A percentile compares a stretch with the other conserved stretches of the same genome.
Evolutionary conservation across 306 rosid species (phyloP).

Genomic region (Dalbergia oliveri): DNA sequence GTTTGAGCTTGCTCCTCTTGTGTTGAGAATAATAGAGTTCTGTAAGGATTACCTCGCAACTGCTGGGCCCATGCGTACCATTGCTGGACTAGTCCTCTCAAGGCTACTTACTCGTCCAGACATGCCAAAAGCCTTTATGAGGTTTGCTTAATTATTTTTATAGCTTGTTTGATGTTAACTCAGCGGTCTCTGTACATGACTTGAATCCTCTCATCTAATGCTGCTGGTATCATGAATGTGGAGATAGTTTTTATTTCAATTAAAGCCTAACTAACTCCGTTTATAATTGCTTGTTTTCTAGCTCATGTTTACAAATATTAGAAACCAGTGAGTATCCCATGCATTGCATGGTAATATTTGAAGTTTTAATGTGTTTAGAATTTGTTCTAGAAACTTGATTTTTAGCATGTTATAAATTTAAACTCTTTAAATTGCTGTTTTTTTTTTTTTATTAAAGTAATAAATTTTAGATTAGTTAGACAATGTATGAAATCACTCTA

Average conservation of each 20-base stretch:
- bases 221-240: not conserved
- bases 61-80: slow-evolving; percentile 90
- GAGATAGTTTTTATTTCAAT: slow-evolving; percentile 15
- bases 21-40: slow-evolving; percentile 79
- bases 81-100: slow-evolving; percentile 88
- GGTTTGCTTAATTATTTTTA: slow-evolving; percentile 51
- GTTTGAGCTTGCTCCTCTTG: slow-evolving; percentile 78
- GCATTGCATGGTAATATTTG: not conserved
- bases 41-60: slow-evolving; percentile 87
- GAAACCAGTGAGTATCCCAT: not conserved
- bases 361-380: not conserved
- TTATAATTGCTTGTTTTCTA: slow-evolving; percentile 16
- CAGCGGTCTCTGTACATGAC: slow-evolving; percentile 25
- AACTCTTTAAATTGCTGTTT: not conserved
- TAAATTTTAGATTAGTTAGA: not conserved
- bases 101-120: slow-evolving; percentile 95
- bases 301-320: slow-evolving; percentile 22
- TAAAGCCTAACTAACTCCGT: slow-evolving; percentile 7
- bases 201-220: slow-evolving; percentile 32
- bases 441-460: not conserved
- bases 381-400: not conserved
- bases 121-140: slow-evolving; percentile 88
- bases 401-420: not conserved
- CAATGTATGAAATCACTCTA: not conserved
- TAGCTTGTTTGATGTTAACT: slow-evolving; percentile 27